Percentiles rank a stretch among this genome's conserved stretches.
These are phyloP conservation scores for Lactifluus rugatus DNA, from an alignment of 768 basidiomycete genomes.

Conservation along the genomic window DNA sequence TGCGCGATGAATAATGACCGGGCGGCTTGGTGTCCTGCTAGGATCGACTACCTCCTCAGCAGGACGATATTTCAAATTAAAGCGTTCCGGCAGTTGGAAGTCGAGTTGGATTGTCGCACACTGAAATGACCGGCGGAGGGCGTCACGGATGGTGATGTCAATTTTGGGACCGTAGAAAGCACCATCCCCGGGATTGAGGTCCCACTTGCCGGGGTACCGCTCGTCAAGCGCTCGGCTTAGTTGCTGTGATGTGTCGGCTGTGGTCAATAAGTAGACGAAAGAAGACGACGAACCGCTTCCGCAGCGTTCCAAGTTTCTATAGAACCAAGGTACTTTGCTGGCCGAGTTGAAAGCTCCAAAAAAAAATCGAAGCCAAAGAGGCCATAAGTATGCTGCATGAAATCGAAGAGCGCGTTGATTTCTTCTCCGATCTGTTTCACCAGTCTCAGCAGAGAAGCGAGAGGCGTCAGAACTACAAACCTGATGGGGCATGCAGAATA, in stretches of 20 bases:
- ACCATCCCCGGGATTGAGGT: conserved; percentile 89
- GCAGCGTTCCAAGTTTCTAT: conserved; percentile 88
- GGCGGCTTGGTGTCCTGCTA: conserved; percentile 52
- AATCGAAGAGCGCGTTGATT: conserved; percentile 81
- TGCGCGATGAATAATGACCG: conserved; percentile 97
- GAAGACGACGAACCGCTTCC: conserved; percentile 50
- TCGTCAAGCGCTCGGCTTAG: conserved; percentile 75
- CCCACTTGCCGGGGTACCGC: conserved; percentile 83
- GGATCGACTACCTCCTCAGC: conserved; percentile 56
- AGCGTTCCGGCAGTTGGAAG: conserved; percentile 95
- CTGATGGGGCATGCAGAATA: conserved; percentile 94
- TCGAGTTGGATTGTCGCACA: conserved; percentile 98
- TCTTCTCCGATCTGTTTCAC: conserved; percentile 67
- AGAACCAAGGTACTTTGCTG: conserved; percentile 85
- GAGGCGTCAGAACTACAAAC: conserved; percentile 28
- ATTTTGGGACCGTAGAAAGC: conserved; percentile 99
- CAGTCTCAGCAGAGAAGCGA: not conserved
- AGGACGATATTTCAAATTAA: conserved; percentile 86
- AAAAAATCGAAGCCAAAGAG: conserved; percentile 92
- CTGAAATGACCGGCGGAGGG: conserved; percentile 88
- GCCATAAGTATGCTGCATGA: conserved; percentile 90
- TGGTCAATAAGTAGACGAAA: not conserved
- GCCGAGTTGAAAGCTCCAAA: conserved; percentile 91
- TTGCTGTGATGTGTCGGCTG: conserved; percentile 43
- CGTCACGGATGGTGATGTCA: conserved; percentile 93